Evolutionary conservation across 78 protist species (phyloP).

Genomic region (Polysphondylium violaceum): DNA sequence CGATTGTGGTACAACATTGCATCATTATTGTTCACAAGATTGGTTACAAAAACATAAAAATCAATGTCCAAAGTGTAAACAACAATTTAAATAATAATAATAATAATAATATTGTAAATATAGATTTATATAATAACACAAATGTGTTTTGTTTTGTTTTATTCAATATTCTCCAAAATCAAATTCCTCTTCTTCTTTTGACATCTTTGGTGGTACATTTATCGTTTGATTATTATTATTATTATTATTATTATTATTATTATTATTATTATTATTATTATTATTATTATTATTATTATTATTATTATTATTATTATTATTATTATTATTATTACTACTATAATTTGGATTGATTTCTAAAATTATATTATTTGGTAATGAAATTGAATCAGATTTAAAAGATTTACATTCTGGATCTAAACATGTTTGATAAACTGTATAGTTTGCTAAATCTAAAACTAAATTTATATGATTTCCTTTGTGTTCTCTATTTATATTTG

Average conservation of each 20-base stretch:
- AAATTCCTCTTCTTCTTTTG: too few species aligned
- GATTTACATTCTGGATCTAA: constrained; percentile 26
- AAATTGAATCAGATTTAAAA: constrained; percentile 7
- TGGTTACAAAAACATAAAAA: constrained; percentile 17
- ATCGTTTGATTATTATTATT: background rate
- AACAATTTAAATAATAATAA: background rate
- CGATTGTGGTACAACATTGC: background rate
- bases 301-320: background rate
- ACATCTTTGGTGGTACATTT: too few species aligned
- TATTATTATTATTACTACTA: background rate
- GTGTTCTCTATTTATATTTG: constrained; percentile 37
- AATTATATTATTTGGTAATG: too few species aligned
- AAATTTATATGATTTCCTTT: constrained; percentile 27
- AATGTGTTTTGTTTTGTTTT: too few species aligned
- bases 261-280: constrained; percentile 7
- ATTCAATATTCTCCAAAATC: too few species aligned
- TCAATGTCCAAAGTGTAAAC: constrained; percentile 20
- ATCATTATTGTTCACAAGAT: background rate
- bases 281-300: constrained; percentile 7
- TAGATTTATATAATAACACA: too few species aligned
- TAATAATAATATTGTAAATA: too few species aligned
- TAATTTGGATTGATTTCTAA: too few species aligned
- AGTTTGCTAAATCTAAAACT: background rate
- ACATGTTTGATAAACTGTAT: constrained; percentile 1
- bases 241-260: constrained; percentile 7